Base-by-base conservation (phyloP, 164 flowering plant species). In the Annona cherimola region DNA sequence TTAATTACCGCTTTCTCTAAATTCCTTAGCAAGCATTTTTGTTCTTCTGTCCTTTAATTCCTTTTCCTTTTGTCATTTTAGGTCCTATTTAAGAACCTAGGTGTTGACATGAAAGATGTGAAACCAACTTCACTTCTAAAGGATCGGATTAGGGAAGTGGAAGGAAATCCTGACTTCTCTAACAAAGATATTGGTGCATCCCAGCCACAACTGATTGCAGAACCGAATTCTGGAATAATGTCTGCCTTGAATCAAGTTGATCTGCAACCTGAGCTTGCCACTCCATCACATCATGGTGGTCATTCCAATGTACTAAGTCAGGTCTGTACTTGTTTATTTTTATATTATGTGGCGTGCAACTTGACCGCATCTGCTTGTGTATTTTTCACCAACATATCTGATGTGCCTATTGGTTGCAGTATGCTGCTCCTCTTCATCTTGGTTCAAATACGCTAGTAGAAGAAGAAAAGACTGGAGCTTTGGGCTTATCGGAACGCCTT, bases 91-190 rank as follows among this genome's bases (percentile, higher is more conserved):
- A 96, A 91, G 73, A 86, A 89, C 77, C 94, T 93, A 62, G 82
- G 88, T 45, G 96, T 96, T 57, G 93, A 90, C 79, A 76, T 94
- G 85, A 93, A 96, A 79, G 96, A 96, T 45, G 88, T 89, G 4
- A 82, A 84, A 67, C 96, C 95, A 45, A 82, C 89, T 69, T 90
- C 92, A 74, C 95, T 89, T 78, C 89, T 96, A 19, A 92, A 87
- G 80, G 96, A 93, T 72, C 85, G 92, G 42, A 82, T 80, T 35
- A 77, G 99, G 76, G 95, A 89, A 77, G 76, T 88, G 57, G 98
- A 93, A 83, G 98, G 98, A 57, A 96, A 96, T 83, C 98, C 98
- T 79, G 99, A 96, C 80, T 96, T 96, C 73, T 93, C 98, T 8
- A 93, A 87, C 63, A 93, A 95, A 77, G 99, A 93, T 76, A 71